Conservation (phyloP, 495 filamentous ascomycete species). For the Penicillium flavigenum region DNA sequence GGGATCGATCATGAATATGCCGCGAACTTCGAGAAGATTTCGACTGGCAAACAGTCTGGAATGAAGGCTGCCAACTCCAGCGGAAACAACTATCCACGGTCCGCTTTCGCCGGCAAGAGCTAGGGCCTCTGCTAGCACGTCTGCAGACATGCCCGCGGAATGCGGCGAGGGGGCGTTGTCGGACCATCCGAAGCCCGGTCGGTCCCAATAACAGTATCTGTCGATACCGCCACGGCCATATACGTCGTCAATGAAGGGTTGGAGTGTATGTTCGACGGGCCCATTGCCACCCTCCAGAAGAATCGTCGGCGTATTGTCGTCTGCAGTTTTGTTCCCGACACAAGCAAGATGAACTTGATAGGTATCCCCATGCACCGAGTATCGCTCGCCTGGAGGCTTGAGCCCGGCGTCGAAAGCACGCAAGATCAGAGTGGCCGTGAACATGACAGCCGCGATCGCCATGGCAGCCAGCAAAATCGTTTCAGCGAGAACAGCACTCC, state of each 20-base stretch:
- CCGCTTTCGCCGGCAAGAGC: constrained; percentile 76
- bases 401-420: constrained; percentile 74
- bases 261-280: constrained; percentile 70
- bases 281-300: constrained; percentile 78
- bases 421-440: constrained; percentile 75
- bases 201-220: constrained; percentile 94
- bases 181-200: constrained; percentile 85
- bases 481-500: constrained; percentile 77
- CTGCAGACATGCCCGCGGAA: constrained; percentile 84
- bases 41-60: constrained; percentile 84
- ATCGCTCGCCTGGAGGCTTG: constrained; percentile 65
- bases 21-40: constrained; percentile 66
- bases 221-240: constrained; percentile 71
- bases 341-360: constrained; percentile 88
- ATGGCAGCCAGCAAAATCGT: constrained; percentile 67
- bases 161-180: constrained; percentile 93
- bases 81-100: constrained; percentile 73
- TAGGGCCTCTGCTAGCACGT: constrained; percentile 81
- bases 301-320: constrained; percentile 59
- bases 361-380: constrained; percentile 74
- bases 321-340: constrained; percentile 59
- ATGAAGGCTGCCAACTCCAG: constrained; percentile 81
- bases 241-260: constrained; percentile 64
- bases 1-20: constrained; percentile 82
- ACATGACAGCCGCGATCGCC: constrained; percentile 63